phyloP scores from a whole-genome alignment of 1,284 basidiomycete species.

The Kalmanozyma brasiliensis region DNA sequence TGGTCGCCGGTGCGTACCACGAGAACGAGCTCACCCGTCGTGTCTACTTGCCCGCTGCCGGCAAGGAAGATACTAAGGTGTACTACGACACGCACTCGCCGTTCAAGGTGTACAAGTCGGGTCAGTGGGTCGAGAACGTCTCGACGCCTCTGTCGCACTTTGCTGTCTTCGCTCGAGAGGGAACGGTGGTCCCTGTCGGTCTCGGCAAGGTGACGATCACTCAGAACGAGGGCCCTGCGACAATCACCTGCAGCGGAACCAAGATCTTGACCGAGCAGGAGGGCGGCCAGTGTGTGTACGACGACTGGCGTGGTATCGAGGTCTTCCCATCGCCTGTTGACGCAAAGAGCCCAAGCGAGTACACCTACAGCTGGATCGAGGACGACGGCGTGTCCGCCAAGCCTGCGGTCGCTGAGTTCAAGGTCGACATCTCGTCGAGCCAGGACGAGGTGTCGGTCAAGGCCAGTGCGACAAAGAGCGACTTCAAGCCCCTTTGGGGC shows the following conservation, averaged over 20 bases:
- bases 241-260: constrained; percentile 68
- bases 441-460: constrained; percentile 61
- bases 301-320: constrained; percentile 69
- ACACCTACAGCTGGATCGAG: constrained; percentile 68
- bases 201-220: constrained; percentile 68
- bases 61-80: constrained; percentile 39
- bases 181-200: constrained; percentile 69
- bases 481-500: constrained; percentile 69
- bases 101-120: constrained; percentile 21
- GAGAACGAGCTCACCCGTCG: constrained; percentile 64
- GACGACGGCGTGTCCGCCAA: constrained; percentile 69
- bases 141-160: constrained; percentile 69
- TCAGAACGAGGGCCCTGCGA: constrained; percentile 59
- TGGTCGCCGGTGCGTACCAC: constrained; percentile 68
- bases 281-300: constrained; percentile 68
- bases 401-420: constrained; percentile 62
- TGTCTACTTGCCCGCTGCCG: constrained; percentile 69
- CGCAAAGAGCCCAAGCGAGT: constrained; percentile 30
- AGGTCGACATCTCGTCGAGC: constrained; percentile 59
- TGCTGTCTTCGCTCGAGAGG: constrained; percentile 69
- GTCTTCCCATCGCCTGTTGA: constrained; percentile 67
- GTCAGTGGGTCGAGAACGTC: constrained; percentile 58
- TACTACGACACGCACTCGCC: constrained; percentile 47
- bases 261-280: constrained; percentile 65
- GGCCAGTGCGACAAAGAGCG: constrained; percentile 56